phyloP scores from a whole-genome alignment of 306 rosid genomes.

The Vachellia pachyceras region DNA sequence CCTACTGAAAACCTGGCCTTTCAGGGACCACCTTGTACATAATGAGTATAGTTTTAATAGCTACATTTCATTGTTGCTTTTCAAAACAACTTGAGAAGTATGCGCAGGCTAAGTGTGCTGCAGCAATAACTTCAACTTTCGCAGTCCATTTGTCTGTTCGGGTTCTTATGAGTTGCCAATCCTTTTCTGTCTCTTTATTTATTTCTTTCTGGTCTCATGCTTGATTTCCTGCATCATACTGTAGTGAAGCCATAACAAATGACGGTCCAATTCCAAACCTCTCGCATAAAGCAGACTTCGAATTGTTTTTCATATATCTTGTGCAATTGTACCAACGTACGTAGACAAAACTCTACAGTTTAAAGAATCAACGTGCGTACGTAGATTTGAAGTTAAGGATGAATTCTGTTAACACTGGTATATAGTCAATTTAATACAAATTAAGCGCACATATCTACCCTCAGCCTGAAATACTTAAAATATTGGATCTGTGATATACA shows the following conservation, averaged over 20 bases:
- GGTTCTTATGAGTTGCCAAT: background rate
- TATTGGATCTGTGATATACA: background rate
- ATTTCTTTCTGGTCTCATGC: background rate
- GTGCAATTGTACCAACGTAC: too few species aligned
- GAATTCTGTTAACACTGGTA: background rate
- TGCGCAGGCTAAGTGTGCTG: background rate
- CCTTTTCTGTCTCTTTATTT: background rate
- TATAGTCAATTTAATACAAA: background rate
- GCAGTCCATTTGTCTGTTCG: background rate
- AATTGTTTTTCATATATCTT: background rate
- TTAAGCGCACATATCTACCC: background rate
- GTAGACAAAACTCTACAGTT: background rate
- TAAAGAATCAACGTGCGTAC: too few species aligned
- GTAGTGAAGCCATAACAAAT: background rate
- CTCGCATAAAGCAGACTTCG: background rate
- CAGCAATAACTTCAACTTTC: background rate
- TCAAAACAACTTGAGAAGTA: background rate
- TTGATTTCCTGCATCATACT: background rate
- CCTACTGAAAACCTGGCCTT: background rate
- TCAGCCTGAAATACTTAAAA: background rate
- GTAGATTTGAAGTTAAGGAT: background rate
- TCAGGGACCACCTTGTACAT: too few species aligned
- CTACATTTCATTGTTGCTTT: background rate
- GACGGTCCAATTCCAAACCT: background rate
- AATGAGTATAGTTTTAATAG: too few species aligned